Evolutionary conservation across 1,284 basidiomycete genomes (phyloP).

Genomic region (Moesziomyces globuligerus): DNA sequence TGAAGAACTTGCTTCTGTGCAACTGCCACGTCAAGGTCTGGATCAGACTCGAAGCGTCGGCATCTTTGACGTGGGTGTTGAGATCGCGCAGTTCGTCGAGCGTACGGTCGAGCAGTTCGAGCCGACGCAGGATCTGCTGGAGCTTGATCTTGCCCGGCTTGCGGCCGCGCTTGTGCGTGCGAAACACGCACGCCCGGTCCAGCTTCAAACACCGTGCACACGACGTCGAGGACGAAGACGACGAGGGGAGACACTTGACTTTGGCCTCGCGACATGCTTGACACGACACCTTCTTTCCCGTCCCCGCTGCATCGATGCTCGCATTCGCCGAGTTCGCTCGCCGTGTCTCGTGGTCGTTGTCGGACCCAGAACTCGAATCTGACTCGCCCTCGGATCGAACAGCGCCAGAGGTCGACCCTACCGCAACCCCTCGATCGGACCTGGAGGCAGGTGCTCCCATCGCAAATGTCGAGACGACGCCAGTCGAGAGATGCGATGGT

Average conservation of each 20-base stretch:
- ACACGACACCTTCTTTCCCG: slow-evolving; percentile 35
- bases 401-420: too few relatives aligned
- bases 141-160: slow-evolving; percentile 49
- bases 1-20: slow-evolving; percentile 29
- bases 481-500: neutral
- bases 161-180: slow-evolving; percentile 29
- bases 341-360: neutral
- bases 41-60: slow-evolving; percentile 25
- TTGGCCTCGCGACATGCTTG: slow-evolving; percentile 38
- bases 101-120: slow-evolving; percentile 31
- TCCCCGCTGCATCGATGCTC: too few relatives aligned
- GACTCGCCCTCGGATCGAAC: too few relatives aligned
- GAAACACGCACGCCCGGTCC: slow-evolving; percentile 24
- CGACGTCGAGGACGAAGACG: neutral
- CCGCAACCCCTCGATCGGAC: too few relatives aligned
- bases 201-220: slow-evolving; percentile 32
- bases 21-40: slow-evolving; percentile 35
- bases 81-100: slow-evolving; percentile 24
- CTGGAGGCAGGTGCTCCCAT: too few relatives aligned
- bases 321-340: too few relatives aligned
- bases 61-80: slow-evolving; percentile 26
- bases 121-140: slow-evolving; percentile 31
- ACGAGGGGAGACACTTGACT: slow-evolving; percentile 31
- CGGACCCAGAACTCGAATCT: too few relatives aligned
- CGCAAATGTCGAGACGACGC: too few relatives aligned